A percentile compares a stretch with the other conserved stretches of the same genome.
Evolutionary conservation across 2,329 filamentous ascomycete species (phyloP).

Genomic region (Exophiala xenobiotica): DNA sequence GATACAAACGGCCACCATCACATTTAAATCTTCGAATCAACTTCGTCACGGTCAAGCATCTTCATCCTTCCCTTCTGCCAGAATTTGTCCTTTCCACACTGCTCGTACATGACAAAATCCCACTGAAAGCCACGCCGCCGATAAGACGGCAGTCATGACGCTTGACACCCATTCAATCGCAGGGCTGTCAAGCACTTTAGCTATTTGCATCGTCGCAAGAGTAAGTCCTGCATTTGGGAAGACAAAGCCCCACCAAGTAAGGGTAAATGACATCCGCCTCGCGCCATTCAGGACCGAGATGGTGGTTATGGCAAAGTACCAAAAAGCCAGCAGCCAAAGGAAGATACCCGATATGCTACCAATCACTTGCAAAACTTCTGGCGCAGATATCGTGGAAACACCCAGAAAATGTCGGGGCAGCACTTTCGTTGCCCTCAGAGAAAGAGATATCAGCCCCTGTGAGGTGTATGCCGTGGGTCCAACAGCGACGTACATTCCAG

Average conservation of each 20-base stretch:
- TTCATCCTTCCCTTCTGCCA: too few species aligned
- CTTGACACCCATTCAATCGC: conserved; percentile 54
- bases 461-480: conserved; percentile 18
- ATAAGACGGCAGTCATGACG: conserved; percentile 58
- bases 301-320: conserved; percentile 16
- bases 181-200: conserved; percentile 50
- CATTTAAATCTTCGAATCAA: too few species aligned
- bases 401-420: conserved; percentile 13
- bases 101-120: too few species aligned
- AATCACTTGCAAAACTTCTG: conserved; percentile 5
- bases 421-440: conserved; percentile 2
- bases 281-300: conserved; percentile 2
- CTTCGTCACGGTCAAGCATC: too few species aligned
- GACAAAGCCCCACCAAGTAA: conserved; percentile 63
- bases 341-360: conserved; percentile 7
- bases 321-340: conserved; percentile 17
- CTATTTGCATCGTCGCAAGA: conserved; percentile 58
- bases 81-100: too few species aligned
- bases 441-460: conserved; percentile 10
- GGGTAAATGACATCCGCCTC: conserved; percentile 38
- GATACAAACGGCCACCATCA: too few species aligned
- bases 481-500: conserved; percentile 19
- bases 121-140: too few species aligned
- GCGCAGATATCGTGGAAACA: conserved; percentile 3
- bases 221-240: conserved; percentile 66